Percentiles rank a stretch among this genome's conserved stretches.
Evolutionary conservation across 2,329 filamentous ascomycete species (phyloP).

Genomic region (Allantophomopsis lycopodina): DNA sequence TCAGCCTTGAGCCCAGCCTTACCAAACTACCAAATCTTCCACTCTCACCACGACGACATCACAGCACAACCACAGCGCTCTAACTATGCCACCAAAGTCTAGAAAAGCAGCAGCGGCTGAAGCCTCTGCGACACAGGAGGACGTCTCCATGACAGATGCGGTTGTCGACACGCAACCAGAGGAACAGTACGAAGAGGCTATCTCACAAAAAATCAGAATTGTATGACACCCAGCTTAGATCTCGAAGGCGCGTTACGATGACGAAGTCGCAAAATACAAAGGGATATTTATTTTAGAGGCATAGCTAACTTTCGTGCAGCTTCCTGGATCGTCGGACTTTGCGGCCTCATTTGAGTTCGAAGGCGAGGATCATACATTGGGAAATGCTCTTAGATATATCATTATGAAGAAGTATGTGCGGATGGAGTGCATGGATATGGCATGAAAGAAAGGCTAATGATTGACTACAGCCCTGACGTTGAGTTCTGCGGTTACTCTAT

Average conservation of each 20-base stretch:
- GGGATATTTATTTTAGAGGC: no score
- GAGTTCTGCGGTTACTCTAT: conserved; percentile 99
- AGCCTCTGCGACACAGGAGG: conserved; percentile 7
- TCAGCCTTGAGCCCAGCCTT: no score
- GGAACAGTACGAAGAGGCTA: background rate
- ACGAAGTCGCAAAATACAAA: no score
- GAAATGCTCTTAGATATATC: conserved; percentile 85
- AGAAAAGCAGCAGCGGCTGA: conserved; percentile 7
- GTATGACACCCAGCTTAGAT: background rate
- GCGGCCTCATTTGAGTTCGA: conserved; percentile 93
- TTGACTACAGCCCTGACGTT: conserved; percentile 60
- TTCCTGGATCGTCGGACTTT: conserved; percentile 73
- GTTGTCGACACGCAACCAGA: conserved; percentile 2
- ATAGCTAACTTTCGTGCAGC: conserved; percentile 29
- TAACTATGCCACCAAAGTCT: conserved; percentile 10
- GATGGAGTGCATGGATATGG: no score
- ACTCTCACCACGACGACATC: no score
- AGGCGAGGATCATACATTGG: conserved; percentile 87
- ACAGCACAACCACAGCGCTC: background rate
- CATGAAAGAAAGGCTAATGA: background rate
- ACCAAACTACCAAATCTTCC: no score
- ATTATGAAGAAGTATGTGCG: conserved; percentile 94
- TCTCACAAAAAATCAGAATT: no score
- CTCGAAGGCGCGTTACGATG: background rate
- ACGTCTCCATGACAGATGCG: conserved; percentile 14